Evolutionary conservation across 2,329 filamentous ascomycete species (phyloP), one percentile per base, ranked within the genome.

Genomic region (Herpotrichia juniperi): DNA sequence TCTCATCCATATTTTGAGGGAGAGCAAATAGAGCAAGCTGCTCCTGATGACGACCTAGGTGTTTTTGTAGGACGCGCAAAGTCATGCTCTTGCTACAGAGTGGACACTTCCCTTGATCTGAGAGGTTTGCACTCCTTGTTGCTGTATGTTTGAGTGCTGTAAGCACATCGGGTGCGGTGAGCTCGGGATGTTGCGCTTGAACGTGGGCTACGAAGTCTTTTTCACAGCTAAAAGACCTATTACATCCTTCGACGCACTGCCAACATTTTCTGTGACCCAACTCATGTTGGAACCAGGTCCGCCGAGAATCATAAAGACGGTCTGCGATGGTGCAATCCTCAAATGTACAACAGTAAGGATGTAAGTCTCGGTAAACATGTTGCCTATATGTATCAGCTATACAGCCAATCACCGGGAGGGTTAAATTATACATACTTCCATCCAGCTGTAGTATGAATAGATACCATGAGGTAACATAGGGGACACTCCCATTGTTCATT

Each of bases 371-470:
- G 32, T 61, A 68, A 1, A 67, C 50, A 32, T 66, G 63, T 42
- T 58, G 52, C 30, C 62, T 64, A 17, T 28, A 55, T 51, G n/a
- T 58, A 61, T 63, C 63, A 8, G 71, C 58, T 14, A 51, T 55
- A 46, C 54, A 69, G 46, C 69, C 71, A 19, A 69, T 51, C n/a
- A n/a, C n/a, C n/a, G 19, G 70, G 67, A 34, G 67, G 72, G 48
- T 69, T 58, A 43, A 65, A 72, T n/a, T 60, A 57, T 2, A 64
- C 49, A 6, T 59, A 52, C 32, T 35, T 43, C 40, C 40, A 43
- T 10, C 9, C 40, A 6, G 22, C 21, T 9, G 8, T 43, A 4
- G 21, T 43, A 28, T 43, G 40, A 4, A 43, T 43, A 43, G 40
- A 43, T 4, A 43, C 21, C n/a, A 43, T 59, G 14, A 52, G 54